Conservation (phyloP, 495 filamentous ascomycete genomes). For the Aspergillus avenaceus region DNA sequence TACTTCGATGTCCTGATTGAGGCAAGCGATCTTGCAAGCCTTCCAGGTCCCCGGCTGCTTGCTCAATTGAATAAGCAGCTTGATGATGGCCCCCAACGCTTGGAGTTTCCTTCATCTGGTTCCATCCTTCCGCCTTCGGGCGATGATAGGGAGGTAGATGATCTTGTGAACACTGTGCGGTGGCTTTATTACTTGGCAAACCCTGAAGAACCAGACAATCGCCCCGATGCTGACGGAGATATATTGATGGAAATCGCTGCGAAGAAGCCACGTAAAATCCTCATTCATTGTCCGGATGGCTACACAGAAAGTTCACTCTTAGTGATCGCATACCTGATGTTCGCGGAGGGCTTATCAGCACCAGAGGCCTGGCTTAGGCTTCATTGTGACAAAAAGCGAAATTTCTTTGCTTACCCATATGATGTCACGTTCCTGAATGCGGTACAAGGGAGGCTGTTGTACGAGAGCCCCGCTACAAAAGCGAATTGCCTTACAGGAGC, state of each 20-base stretch:
- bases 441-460: conserved; percentile 69
- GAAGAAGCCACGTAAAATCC: conserved; percentile 54
- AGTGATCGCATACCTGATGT: conserved; percentile 87
- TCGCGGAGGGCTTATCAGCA: conserved; percentile 72
- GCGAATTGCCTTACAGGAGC: conserved; percentile 24
- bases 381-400: conserved; percentile 75
- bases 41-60: conserved; percentile 52
- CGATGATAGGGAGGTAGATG: conserved; percentile 73
- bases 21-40: conserved; percentile 73
- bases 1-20: conserved; percentile 75
- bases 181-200: conserved; percentile 85
- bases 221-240: conserved; percentile 56
- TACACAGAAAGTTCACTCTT: conserved; percentile 93
- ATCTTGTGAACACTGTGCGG: conserved; percentile 76
- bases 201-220: conserved; percentile 37
- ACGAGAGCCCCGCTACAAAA: conserved; percentile 41
- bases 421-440: conserved; percentile 76
- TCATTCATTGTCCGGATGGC: conserved; percentile 92
- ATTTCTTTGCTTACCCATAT: conserved; percentile 93
- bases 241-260: conserved; percentile 39
- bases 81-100: conserved; percentile 50
- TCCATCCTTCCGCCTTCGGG: conserved; percentile 80
- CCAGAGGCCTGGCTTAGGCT: conserved; percentile 83
- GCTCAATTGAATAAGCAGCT: conserved; percentile 57
- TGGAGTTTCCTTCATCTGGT: conserved; percentile 91